phyloP scores from a whole-genome alignment of 1,284 basidiomycete genomes.

The Afroboletus lepidellus region DNA sequence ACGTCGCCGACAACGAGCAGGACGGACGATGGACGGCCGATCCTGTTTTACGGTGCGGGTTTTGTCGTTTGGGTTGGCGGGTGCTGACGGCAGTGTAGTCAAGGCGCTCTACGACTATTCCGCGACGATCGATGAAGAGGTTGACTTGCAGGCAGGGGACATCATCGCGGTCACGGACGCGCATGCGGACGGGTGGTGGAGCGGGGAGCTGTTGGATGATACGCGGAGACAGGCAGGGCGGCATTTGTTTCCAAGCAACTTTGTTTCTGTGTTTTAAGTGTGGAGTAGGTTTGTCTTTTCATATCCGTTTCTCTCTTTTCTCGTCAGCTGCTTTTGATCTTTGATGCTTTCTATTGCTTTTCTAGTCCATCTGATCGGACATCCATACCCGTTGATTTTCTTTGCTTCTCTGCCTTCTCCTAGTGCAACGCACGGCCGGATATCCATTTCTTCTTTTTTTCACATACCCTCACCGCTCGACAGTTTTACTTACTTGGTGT shows the following conservation, averaged over 20 bases:
- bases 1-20: constrained; percentile 58
- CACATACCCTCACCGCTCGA: too few relatives aligned
- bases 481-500: too few relatives aligned
- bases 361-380: too few relatives aligned
- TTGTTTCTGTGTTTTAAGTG: background rate
- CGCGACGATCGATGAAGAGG: constrained; percentile 85
- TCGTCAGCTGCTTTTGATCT: too few relatives aligned
- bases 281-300: constrained; percentile 64
- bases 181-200: constrained; percentile 95
- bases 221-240: constrained; percentile 73
- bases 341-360: too few relatives aligned
- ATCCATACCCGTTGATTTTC: background rate
- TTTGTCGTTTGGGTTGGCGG: too few relatives aligned
- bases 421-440: too few relatives aligned
- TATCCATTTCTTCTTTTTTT: too few relatives aligned
- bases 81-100: constrained; percentile 30
- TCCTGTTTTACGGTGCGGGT: too few relatives aligned
- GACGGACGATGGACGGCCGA: constrained; percentile 75
- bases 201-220: constrained; percentile 85
- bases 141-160: constrained; percentile 89
- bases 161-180: constrained; percentile 91
- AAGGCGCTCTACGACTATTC: constrained; percentile 92
- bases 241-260: constrained; percentile 88
- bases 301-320: background rate
- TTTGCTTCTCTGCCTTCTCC: too few relatives aligned